Base-by-base conservation (phyloP, 805 yeast species). In the Candida rishiriensis region DNA sequence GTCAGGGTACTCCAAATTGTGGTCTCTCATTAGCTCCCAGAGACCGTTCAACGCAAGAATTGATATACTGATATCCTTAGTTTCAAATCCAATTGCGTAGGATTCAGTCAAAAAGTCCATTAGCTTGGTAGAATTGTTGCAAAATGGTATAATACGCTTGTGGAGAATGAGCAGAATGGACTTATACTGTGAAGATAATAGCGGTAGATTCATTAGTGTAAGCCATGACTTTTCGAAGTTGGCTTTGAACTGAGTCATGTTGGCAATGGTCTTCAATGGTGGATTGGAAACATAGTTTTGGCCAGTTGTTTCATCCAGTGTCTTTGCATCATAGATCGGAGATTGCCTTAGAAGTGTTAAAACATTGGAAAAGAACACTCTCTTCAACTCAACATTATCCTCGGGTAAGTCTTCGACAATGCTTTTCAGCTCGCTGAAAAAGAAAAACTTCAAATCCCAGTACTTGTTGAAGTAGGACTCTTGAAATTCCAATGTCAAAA, bases 51-150 rank as follows among this genome's bases (percentile, higher is more conserved):
- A 72, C 2, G 98, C 83, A 42, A 93, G 67, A 36, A 91, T 78
- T 70, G 56, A 72, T 34, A 58, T 53, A 14, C 60, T 46, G 13
- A 60, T 47, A 35, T 69, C 71, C 28, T 55, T 55, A 3, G 54
- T 42, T 13, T 59, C 59, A 50, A 57, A 69, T 35, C 68, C 69
- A 17, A 53, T 42, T 52, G 85, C 74, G 59, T 88, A 90, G 3
- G 95, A 83, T 48, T 87, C 95, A 1, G 97, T 88, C 47, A 91
- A 70, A 61, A 91, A 93, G 68, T 91, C 99, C 97, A 93, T 90
- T 38, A 93, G 68, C 48, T 77, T 73, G 36, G 87, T 85, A 7
- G 98, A 96, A 51, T 81, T 82, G 37, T 77, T 73, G 73, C 88
- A 76, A 57, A 75, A 77, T 33, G 97, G 97, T 32, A 91, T 83